Percentiles rank a stretch among this genome's conserved stretches.
Conservation (phyloP, 2,329 filamentous ascomycete species). For the Microdochium paspali region DNA sequence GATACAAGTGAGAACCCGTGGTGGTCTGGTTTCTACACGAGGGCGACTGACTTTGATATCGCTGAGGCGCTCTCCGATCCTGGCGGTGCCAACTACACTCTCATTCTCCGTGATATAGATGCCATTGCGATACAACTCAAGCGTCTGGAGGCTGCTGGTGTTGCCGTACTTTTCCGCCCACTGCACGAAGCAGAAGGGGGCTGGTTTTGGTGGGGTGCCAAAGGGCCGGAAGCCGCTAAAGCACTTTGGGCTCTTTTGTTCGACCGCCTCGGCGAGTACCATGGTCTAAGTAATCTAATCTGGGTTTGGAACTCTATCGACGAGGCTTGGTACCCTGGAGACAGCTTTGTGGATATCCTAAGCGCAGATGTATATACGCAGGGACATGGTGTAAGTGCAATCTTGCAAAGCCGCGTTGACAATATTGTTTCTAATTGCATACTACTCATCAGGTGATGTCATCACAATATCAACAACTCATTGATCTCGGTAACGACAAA, state of each 20-base stretch:
- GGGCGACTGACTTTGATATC: slow-evolving; percentile 38
- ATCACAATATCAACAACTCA: slow-evolving; percentile 31
- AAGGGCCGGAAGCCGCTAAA: slow-evolving; percentile 33
- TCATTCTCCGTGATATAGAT: slow-evolving; percentile 36
- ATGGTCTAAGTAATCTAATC: slow-evolving; percentile 34
- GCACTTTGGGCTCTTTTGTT: slow-evolving; percentile 32
- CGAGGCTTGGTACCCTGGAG: slow-evolving; percentile 36
- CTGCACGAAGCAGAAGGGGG: slow-evolving; percentile 39
- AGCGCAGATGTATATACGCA: slow-evolving; percentile 34
- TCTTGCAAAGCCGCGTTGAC: too few species aligned
- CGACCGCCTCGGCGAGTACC: slow-evolving; percentile 31
- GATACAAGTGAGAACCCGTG: slow-evolving; percentile 33
- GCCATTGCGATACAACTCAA: slow-evolving; percentile 35
- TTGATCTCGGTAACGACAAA: slow-evolving; percentile 29
- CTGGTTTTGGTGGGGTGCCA: slow-evolving; percentile 45
- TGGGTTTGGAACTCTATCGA: slow-evolving; percentile 40
- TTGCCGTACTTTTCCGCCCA: slow-evolving; percentile 36
- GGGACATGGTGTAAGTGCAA: slow-evolving; percentile 27
- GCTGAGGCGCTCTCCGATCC: slow-evolving; percentile 28
- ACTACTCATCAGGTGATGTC: slow-evolving; percentile 26
- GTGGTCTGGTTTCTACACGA: slow-evolving; percentile 39
- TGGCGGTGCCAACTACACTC: slow-evolving; percentile 33
- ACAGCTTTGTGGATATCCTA: slow-evolving; percentile 33
- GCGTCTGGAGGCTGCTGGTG: slow-evolving; percentile 28
- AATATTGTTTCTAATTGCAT: too few species aligned